A percentile compares a stretch with the other conserved stretches of the same genome.
Evolutionary conservation across 768 basidiomycete genomes (phyloP).

Genomic region (Boletus insuetus): DNA sequence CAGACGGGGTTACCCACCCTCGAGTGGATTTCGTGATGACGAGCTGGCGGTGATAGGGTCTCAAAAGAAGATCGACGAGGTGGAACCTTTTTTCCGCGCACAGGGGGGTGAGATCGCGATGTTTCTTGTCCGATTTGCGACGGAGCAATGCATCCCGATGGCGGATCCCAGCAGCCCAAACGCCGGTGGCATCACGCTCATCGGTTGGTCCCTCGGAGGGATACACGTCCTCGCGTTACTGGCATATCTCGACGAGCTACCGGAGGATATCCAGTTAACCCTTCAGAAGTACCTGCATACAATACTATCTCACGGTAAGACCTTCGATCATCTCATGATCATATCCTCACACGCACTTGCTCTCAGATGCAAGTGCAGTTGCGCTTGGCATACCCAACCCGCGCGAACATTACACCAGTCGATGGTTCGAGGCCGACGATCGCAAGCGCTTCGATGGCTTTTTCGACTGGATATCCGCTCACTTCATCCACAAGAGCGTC

Average conservation of each 20-base stretch:
- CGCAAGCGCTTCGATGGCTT: slow-evolving; percentile 14
- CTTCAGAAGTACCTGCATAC: slow-evolving; percentile 21
- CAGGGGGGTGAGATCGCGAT: slow-evolving; percentile 20
- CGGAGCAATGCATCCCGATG: slow-evolving; percentile 12
- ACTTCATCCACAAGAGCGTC: slow-evolving; percentile 16
- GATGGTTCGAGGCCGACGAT: slow-evolving; percentile 2
- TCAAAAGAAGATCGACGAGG: slow-evolving; percentile 15
- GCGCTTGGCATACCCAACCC: slow-evolving; percentile 11
- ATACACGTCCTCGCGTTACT: slow-evolving; percentile 10
- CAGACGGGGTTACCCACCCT: slow-evolving; percentile 27
- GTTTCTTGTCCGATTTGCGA: slow-evolving; percentile 17
- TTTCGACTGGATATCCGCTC: slow-evolving; percentile 13
- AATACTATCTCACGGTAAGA: slow-evolving; percentile 15
- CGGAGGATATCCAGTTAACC: slow-evolving; percentile 1
- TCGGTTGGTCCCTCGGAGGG: slow-evolving; percentile 21
- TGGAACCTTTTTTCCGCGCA: slow-evolving; percentile 11
- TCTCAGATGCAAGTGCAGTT: slow-evolving; percentile 2
- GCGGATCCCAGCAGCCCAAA: background rate
- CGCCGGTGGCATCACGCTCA: slow-evolving; percentile 14
- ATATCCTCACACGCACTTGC: background rate
- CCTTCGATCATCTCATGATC: background rate
- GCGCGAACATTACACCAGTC: background rate
- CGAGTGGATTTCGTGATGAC: slow-evolving; percentile 19
- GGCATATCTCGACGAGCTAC: slow-evolving; percentile 14
- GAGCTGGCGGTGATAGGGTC: slow-evolving; percentile 10